These are phyloP conservation scores for Rhizopus microsporus DNA, from an alignment of 371 early-diverging fungal genomes.

Conservation along the genomic window DNA sequence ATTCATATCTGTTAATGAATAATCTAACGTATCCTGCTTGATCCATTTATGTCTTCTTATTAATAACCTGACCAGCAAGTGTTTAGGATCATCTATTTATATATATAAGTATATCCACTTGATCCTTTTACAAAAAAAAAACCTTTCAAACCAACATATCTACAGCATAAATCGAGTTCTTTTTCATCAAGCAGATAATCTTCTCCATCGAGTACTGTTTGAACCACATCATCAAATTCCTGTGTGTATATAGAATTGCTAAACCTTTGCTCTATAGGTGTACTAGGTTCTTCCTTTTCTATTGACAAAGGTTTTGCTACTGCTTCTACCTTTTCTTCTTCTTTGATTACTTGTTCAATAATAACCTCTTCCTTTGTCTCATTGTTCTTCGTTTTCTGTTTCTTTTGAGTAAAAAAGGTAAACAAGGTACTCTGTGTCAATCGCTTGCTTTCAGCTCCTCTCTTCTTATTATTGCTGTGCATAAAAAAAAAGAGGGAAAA, in stretches of 20 bases:
- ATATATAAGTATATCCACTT: neutral
- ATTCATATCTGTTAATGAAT: conserved; percentile 29
- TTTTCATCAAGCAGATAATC: conserved; percentile 50
- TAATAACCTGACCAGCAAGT: conserved; percentile 65
- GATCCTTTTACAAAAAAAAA: conserved; percentile 3
- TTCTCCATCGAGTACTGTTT: conserved; percentile 58
- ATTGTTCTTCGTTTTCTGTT: neutral
- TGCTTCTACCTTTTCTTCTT: neutral
- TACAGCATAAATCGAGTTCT: conserved; percentile 44
- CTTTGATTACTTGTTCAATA: neutral
- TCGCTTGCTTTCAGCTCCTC: neutral
- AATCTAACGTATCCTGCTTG: conserved; percentile 42
- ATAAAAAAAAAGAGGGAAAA: neutral
- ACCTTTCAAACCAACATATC: conserved; percentile 47
- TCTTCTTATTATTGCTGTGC: neutral
- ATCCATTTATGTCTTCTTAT: conserved; percentile 63
- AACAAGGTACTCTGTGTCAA: neutral
- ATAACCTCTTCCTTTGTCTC: neutral
- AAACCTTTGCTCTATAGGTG: conserved; percentile 7
- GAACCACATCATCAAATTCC: conserved; percentile 55
- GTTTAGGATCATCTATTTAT: conserved; percentile 47
- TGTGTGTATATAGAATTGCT: conserved; percentile 53
- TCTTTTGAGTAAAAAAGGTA: neutral
- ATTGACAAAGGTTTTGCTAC: neutral
- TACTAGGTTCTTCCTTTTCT: neutral